phyloP scores from a whole-genome alignment of 345 rosid genomes.

The Anastatica hierochuntica region DNA sequence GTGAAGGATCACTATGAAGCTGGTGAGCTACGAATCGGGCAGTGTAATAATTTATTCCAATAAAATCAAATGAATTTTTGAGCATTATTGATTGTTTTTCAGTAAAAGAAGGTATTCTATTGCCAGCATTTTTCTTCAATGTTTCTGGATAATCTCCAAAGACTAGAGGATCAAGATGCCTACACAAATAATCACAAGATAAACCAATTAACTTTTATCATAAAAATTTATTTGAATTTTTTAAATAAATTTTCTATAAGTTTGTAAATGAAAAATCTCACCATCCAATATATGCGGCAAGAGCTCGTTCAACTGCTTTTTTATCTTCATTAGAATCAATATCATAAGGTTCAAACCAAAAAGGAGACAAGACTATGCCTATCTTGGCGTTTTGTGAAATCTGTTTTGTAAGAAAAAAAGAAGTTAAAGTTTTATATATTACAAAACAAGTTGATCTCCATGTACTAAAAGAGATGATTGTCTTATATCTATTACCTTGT shows the following conservation, averaged over 20 bases:
- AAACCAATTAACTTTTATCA: no score
- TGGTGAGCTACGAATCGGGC: conserved; percentile 19
- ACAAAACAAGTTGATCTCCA: no score
- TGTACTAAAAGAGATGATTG: no score
- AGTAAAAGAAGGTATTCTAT: conserved; percentile 33
- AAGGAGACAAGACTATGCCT: conserved; percentile 21
- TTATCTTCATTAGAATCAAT: conserved; percentile 9
- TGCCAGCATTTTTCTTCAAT: conserved; percentile 21
- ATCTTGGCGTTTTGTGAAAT: conserved; percentile 16
- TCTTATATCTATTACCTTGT: conserved; percentile 6
- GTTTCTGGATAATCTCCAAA: conserved; percentile 33
- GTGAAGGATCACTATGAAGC: neutral
- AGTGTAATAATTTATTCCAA: conserved; percentile 38
- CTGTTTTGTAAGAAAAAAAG: no score
- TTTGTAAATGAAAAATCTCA: neutral
- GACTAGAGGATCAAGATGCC: conserved; percentile 28
- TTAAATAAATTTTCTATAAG: no score
- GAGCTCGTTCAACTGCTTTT: conserved; percentile 24
- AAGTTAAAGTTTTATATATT: no score
- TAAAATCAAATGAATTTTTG: conserved; percentile 34
- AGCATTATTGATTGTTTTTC: conserved; percentile 16
- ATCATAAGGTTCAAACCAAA: conserved; percentile 24
- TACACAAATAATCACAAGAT: neutral
- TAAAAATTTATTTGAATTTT: no score
- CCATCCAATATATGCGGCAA: conserved; percentile 10